Base-by-base conservation (phyloP, 352 stramenopile genomes). In the Blastocystis sp. region DNA sequence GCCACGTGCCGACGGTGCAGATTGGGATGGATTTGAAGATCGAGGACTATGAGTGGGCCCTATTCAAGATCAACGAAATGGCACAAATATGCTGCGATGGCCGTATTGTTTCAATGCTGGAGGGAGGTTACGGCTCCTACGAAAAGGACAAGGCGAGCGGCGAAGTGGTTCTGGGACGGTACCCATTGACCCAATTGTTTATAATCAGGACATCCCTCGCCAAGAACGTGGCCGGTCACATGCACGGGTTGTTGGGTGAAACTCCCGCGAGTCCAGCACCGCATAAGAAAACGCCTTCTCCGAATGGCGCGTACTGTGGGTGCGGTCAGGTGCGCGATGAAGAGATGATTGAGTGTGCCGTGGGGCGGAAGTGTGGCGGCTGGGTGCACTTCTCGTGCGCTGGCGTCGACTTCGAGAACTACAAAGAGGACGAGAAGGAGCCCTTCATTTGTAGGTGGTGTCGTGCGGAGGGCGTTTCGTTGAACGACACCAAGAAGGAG, bases 21-120 rank as follows among this genome's bases (percentile, higher is more conserved):
- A 65, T 62, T n/a, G 93, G 93, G 9, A 90, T 93, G 33, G 88
- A 94, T 66, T 91, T 97, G 24, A 95, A 91, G 76, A 91, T 95
- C 50, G 92, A 95, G 76, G 95, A 97, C 92, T 96, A 96, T 91
- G 91, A 90, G 29, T 97, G 94, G 94, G 91, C 95, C 78, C 95
- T 94, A 19, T 92, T 93, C 41, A 91, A 95, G 91, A 92, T 98
- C 74, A 91, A 94, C 59, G 92, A 95, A 74, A 93, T 98, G 90
- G 95, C 95, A 1, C 94, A 97, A 90, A 95, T 96, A 92, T 98
- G 95, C 91, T 98, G 96, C 89, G 91, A 97, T 6, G 96, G 96
- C 9, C 93, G 95, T 69, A 93, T 98, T 69, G 94, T 98, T 33
- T 98, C 95, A 62, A 95, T 98, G 60, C 92, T 98, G 24, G 96